These are phyloP conservation scores for Rhizoctonia solani DNA, from an alignment of 1,284 basidiomycete genomes.

Conservation along the genomic window DNA sequence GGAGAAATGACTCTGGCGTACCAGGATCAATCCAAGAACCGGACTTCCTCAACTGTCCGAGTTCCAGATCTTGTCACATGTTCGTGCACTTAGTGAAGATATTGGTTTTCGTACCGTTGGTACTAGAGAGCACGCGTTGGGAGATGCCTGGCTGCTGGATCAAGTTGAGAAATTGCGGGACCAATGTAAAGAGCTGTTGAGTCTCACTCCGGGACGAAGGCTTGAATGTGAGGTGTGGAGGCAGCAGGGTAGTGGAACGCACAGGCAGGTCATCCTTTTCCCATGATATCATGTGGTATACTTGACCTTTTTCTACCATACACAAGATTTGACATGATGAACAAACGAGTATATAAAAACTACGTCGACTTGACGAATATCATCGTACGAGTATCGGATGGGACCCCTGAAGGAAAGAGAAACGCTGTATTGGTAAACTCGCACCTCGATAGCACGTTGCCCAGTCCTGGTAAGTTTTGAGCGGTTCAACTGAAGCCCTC, in stretches of 20 bases:
- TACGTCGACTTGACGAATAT: conserved; percentile 90
- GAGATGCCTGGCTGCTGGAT: conserved; percentile 80
- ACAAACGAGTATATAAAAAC: conserved; percentile 84
- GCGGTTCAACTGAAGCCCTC: not conserved
- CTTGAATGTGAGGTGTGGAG: conserved; percentile 87
- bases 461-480: conserved; percentile 34
- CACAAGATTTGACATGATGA: conserved; percentile 81
- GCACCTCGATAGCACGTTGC: conserved; percentile 72
- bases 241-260: conserved; percentile 82
- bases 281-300: conserved; percentile 28
- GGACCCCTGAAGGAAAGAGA: conserved; percentile 70
- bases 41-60: conserved; percentile 72
- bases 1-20: not conserved
- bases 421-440: conserved; percentile 88
- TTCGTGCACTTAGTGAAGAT: conserved; percentile 72
- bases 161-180: conserved; percentile 64
- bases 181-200: conserved; percentile 62
- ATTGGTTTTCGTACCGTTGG: conserved; percentile 94
- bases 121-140: conserved; percentile 83
- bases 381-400: conserved; percentile 85
- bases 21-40: conserved; percentile 40
- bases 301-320: not conserved
- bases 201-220: conserved; percentile 52
- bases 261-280: conserved; percentile 62
- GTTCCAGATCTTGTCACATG: conserved; percentile 61